These are phyloP conservation scores for Tricholoma saponaceum DNA, from an alignment of 768 basidiomycete genomes.

Conservation along the genomic window DNA sequence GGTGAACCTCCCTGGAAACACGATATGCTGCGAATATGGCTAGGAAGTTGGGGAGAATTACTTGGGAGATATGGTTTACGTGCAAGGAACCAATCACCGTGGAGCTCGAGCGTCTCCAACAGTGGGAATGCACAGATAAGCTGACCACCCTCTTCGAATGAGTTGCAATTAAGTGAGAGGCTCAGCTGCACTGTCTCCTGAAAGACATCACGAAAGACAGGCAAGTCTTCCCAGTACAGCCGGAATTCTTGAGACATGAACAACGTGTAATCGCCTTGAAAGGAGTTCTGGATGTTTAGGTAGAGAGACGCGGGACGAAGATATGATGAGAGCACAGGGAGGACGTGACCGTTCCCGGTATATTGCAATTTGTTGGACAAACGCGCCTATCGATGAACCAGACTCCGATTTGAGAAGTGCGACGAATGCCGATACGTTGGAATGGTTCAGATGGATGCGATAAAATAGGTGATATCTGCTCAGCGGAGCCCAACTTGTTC, in stretches of 20 bases:
- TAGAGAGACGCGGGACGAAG: background rate
- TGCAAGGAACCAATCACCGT: background rate
- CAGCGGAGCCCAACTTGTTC: background rate
- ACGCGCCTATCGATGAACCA: background rate
- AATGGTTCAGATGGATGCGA: background rate
- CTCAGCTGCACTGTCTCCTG: background rate
- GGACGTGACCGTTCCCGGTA: background rate
- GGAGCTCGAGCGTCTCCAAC: background rate
- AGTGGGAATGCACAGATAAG: background rate
- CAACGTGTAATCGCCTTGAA: background rate
- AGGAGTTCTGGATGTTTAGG: background rate
- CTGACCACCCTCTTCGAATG: background rate
- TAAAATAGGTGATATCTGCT: background rate
- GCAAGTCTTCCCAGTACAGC: background rate
- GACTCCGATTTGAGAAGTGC: background rate
- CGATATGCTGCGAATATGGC: background rate
- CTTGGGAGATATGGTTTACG: background rate
- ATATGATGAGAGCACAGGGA: background rate
- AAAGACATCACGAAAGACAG: background rate
- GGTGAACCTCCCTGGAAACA: background rate
- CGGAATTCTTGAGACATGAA: background rate
- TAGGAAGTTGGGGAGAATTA: background rate
- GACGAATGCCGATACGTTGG: background rate
- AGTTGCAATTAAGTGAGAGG: background rate
- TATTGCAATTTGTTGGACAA: background rate